These are phyloP conservation scores for Geotrichum carabidarum DNA, from an alignment of 1,139 yeast species.

Conservation along the genomic window DNA sequence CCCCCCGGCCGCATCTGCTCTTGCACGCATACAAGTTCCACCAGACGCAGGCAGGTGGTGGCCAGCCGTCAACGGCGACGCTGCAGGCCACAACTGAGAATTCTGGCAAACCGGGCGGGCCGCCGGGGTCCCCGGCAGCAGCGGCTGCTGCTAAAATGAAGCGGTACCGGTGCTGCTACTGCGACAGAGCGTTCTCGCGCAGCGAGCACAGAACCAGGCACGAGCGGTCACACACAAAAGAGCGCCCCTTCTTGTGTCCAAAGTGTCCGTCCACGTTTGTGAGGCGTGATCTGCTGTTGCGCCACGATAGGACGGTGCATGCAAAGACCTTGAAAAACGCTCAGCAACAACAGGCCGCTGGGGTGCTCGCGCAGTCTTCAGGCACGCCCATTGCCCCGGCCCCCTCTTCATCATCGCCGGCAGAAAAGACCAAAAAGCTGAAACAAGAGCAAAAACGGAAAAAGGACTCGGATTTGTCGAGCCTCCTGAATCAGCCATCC, in stretches of 20 bases:
- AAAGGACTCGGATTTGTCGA: background rate
- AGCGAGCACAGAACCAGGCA: constrained; percentile 79
- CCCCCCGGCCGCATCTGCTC: background rate
- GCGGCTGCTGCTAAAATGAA: constrained; percentile 1
- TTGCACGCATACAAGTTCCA: background rate
- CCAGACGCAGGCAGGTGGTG: background rate
- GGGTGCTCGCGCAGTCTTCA: background rate
- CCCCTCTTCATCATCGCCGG: background rate
- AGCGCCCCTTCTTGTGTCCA: constrained; percentile 71
- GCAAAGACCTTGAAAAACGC: constrained; percentile 21
- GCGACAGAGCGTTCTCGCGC: constrained; percentile 74
- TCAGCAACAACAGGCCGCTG: background rate
- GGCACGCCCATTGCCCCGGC: background rate
- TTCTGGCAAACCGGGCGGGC: too few relatives aligned
- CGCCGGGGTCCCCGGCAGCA: background rate
- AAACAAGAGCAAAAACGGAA: background rate
- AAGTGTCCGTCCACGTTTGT: constrained; percentile 70
- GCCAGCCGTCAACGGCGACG: background rate
- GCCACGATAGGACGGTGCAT: constrained; percentile 77
- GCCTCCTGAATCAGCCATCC: background rate
- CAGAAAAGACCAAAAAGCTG: background rate
- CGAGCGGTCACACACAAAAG: constrained; percentile 78
- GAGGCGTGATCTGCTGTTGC: constrained; percentile 64
- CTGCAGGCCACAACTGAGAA: background rate
- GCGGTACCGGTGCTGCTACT: constrained; percentile 63